Evolutionary conservation across 441 rosid species (phyloP).

Genomic region (Geranium incanum): DNA sequence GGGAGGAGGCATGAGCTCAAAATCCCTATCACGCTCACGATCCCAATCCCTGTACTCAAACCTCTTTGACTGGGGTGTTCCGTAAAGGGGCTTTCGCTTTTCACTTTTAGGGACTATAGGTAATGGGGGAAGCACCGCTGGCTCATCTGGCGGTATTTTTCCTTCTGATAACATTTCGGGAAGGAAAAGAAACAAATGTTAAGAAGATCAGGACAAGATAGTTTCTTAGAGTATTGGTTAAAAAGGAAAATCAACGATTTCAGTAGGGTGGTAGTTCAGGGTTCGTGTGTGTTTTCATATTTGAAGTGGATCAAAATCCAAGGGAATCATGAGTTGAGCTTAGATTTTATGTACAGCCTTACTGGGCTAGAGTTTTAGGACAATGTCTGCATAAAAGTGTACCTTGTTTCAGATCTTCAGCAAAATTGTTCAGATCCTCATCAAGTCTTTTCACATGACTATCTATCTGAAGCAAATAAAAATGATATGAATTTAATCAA

Average conservation of each 20-base stretch:
- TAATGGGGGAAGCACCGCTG: constrained; percentile 81
- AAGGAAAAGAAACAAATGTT: constrained; percentile 17
- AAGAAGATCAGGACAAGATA: constrained; percentile 6
- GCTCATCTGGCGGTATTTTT: constrained; percentile 79
- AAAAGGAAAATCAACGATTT: background rate
- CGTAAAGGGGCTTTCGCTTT: constrained; percentile 55
- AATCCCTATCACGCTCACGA: constrained; percentile 80
- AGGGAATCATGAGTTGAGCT: background rate
- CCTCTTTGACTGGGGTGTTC: constrained; percentile 79
- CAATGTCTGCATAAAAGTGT: background rate
- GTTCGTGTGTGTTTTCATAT: background rate
- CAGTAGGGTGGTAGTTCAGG: background rate
- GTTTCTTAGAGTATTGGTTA: background rate
- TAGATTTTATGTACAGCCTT: background rate
- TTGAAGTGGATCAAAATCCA: background rate
- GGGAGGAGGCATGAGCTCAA: constrained; percentile 98
- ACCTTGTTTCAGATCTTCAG: constrained; percentile 98
- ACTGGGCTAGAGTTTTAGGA: background rate
- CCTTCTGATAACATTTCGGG: constrained; percentile 50
- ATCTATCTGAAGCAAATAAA: constrained; percentile 54
- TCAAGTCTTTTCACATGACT: constrained; percentile 88
- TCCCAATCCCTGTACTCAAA: constrained; percentile 79
- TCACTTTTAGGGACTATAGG: constrained; percentile 79
- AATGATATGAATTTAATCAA: constrained; percentile 3
- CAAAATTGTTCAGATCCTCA: constrained; percentile 82